Evolutionary conservation across 2,329 filamentous ascomycete species (phyloP).

Genomic region (Venturia carpophila): DNA sequence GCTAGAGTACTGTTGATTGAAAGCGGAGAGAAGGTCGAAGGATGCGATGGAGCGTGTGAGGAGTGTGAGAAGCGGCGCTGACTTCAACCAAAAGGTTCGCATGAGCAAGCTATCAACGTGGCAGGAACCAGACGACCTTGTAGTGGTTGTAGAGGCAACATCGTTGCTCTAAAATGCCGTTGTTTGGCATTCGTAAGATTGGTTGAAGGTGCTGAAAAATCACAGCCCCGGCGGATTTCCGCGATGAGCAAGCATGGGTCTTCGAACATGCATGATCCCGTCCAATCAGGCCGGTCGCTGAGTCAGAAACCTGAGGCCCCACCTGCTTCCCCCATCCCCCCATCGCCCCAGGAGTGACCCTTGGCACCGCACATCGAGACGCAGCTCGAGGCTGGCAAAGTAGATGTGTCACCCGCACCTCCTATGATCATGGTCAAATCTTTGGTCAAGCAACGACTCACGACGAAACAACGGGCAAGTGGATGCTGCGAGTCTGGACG

Average conservation of each 20-base stretch:
- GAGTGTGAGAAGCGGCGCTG: background rate
- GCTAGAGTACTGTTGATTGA: constrained; percentile 5
- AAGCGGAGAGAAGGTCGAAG: background rate
- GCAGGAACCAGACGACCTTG: background rate
- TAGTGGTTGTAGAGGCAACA: background rate
- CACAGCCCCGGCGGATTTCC: background rate
- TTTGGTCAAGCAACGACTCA: too few relatives aligned
- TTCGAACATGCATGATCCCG: too few relatives aligned
- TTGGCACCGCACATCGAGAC: too few relatives aligned
- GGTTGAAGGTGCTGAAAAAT: background rate
- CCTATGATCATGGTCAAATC: background rate
- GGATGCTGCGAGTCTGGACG: background rate
- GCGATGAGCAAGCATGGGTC: background rate
- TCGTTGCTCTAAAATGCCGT: background rate
- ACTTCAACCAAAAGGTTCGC: background rate
- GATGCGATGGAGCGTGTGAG: background rate
- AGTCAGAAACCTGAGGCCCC: too few relatives aligned
- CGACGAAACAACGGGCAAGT: background rate
- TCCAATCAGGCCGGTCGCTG: background rate
- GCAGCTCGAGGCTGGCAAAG: background rate
- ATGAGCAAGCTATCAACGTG: background rate
- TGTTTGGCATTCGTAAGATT: background rate
- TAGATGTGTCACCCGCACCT: background rate
- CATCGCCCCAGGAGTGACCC: too few relatives aligned
- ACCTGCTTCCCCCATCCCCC: too few relatives aligned